A percentile compares a stretch with the other conserved stretches of the same genome.
Conservation (phyloP, 495 filamentous ascomycete genomes). For the Penicillium waksmanii region DNA sequence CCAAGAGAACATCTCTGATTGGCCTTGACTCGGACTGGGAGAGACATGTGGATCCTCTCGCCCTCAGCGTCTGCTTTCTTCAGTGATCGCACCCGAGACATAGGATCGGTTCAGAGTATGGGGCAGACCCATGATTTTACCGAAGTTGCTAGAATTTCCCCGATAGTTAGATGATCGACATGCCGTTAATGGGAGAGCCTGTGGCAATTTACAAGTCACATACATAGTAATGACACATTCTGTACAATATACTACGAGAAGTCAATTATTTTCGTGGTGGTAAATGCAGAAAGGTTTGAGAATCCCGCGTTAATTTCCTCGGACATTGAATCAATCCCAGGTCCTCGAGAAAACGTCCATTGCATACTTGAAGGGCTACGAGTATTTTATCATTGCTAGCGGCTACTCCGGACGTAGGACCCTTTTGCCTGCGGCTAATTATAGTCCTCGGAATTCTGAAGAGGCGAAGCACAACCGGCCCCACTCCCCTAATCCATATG, state of each 20-base stretch:
- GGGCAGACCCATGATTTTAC: not conserved
- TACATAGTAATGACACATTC: too few relatives aligned
- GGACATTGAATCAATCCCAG: too few relatives aligned
- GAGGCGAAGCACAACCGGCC: not conserved
- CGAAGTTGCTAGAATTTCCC: not conserved
- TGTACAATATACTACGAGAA: too few relatives aligned
- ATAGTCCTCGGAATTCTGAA: not conserved
- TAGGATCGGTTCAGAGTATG: not conserved
- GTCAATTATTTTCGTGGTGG: too few relatives aligned
- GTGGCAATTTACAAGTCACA: too few relatives aligned
- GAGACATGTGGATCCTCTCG: not conserved
- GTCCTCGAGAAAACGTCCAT: too few relatives aligned
- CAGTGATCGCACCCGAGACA: not conserved
- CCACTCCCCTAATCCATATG: not conserved
- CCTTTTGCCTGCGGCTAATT: not conserved
- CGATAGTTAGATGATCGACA: not conserved
- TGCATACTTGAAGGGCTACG: too few relatives aligned
- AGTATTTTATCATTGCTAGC: too few relatives aligned
- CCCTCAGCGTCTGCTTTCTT: conserved; percentile 1
- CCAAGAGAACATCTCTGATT: not conserved
- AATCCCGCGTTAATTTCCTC: too few relatives aligned
- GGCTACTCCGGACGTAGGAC: not conserved
- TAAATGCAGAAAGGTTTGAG: too few relatives aligned
- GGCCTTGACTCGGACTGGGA: conserved; percentile 2
- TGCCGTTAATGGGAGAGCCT: not conserved